Evolutionary conservation across 345 rosid species (phyloP).

Genomic region (Mallotus nudiflorus): DNA sequence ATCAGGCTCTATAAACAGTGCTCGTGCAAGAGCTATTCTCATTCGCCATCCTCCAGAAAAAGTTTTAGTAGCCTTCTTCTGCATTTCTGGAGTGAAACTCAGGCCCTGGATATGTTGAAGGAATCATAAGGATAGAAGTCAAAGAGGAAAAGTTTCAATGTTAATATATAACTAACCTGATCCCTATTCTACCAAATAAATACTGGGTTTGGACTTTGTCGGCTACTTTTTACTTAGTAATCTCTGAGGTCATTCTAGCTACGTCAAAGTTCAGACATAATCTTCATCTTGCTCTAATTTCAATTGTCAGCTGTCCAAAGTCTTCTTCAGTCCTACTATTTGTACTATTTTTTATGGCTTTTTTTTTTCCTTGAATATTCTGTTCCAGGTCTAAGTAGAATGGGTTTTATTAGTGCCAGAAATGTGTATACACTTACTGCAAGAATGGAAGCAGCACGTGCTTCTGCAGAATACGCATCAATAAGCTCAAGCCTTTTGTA

Average conservation of each 20-base stretch:
- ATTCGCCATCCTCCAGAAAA: conserved; percentile 99
- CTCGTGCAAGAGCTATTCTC: conserved; percentile 99
- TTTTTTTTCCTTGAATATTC: too few relatives aligned
- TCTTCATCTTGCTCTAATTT: neutral
- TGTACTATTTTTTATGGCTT: neutral
- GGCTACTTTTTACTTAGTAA: neutral
- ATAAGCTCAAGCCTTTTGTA: conserved; percentile 93
- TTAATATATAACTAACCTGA: neutral
- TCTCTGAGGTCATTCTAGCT: neutral
- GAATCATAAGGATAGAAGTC: neutral
- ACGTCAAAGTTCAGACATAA: neutral
- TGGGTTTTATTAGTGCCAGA: conserved; percentile 1
- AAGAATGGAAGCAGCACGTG: conserved; percentile 96
- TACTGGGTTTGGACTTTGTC: neutral
- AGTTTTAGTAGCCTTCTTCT: conserved; percentile 69
- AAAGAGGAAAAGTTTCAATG: neutral
- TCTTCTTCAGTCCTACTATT: neutral
- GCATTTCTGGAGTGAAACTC: conserved; percentile 96
- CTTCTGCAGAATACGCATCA: conserved; percentile 93
- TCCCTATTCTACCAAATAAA: neutral
- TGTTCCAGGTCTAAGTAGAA: conserved; percentile 11
- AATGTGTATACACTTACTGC: conserved; percentile 54
- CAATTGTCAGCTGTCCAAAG: neutral
- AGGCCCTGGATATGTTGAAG: conserved; percentile 66
- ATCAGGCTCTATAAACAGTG: conserved; percentile 92